A percentile compares a stretch with the other conserved stretches of the same genome.
Evolutionary conservation across 2,329 filamentous ascomycete genomes (phyloP).

Genomic region (Cryphonectria parasitica): DNA sequence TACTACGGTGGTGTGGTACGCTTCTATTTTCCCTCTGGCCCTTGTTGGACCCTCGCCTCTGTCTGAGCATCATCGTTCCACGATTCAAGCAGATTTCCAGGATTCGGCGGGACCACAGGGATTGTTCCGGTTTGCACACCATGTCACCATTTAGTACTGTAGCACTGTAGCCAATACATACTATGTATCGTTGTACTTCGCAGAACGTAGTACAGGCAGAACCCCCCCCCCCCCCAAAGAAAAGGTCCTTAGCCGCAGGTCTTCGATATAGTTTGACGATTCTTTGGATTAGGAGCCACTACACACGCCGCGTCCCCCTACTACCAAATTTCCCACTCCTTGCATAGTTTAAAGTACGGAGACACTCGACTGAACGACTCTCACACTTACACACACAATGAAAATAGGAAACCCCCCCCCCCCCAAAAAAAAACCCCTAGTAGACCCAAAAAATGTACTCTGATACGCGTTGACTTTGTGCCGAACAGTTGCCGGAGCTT

Average conservation of each 20-base stretch:
- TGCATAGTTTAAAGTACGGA: background rate
- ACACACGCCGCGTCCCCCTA: background rate
- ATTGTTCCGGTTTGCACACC: background rate
- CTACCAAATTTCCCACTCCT: background rate
- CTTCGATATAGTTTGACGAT: background rate
- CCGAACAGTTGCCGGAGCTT: conserved; percentile 1
- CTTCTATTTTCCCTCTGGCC: background rate
- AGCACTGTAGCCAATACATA: background rate
- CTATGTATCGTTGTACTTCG: background rate
- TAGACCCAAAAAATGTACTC: background rate
- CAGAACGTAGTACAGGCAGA: background rate
- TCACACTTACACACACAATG: background rate
- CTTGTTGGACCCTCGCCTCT: background rate
- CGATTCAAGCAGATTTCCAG: background rate
- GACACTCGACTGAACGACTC: background rate
- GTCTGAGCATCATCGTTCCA: background rate
- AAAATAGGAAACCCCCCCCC: no score
- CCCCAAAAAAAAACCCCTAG: background rate
- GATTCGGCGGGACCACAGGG: background rate
- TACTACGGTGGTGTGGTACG: background rate
- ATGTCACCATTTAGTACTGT: background rate
- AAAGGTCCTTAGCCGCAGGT: background rate
- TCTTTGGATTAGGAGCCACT: background rate
- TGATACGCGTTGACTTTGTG: background rate
- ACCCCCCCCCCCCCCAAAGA: background rate